Evolutionary conservation across 495 filamentous ascomycete species (phyloP).

Genomic region (Thozetella sp.): DNA sequence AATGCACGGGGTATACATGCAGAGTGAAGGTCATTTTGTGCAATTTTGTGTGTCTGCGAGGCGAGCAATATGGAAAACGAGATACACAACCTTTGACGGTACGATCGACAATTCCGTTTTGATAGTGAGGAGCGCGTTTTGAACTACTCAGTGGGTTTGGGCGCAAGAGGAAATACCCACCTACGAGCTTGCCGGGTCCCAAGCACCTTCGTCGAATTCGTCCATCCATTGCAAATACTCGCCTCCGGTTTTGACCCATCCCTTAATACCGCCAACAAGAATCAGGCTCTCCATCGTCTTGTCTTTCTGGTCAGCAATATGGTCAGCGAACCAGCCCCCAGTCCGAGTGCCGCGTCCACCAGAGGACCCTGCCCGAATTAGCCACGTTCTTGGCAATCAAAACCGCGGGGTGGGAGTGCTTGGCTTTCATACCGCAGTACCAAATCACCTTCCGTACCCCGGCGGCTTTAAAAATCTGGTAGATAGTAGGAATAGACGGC

Average conservation of each 20-base stretch:
- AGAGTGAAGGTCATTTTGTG: no score
- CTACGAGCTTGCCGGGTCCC: constrained; percentile 34
- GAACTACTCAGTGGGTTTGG: no score
- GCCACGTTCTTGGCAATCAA: not conserved
- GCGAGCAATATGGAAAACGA: no score
- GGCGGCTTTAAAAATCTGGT: constrained; percentile 52
- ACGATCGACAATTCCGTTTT: no score
- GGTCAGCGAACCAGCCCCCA: constrained; percentile 68
- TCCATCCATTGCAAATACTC: constrained; percentile 60
- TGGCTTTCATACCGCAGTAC: constrained; percentile 62
- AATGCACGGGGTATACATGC: no score
- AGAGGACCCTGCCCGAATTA: constrained; percentile 57
- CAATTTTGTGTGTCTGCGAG: no score
- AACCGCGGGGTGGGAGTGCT: constrained; percentile 13
- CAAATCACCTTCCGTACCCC: constrained; percentile 58
- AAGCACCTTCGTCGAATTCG: constrained; percentile 55
- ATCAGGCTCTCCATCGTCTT: constrained; percentile 53
- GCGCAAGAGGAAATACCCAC: no score
- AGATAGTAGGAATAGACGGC: constrained; percentile 57
- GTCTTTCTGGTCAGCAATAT: constrained; percentile 49
- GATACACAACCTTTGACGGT: no score
- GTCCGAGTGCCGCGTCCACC: constrained; percentile 62
- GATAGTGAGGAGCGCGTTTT: no score
- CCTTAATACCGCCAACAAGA: constrained; percentile 63
- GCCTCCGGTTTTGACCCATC: constrained; percentile 60